Conservation (phyloP, 495 filamentous ascomycete genomes). For the Staphylotrichum longicolle region DNA sequence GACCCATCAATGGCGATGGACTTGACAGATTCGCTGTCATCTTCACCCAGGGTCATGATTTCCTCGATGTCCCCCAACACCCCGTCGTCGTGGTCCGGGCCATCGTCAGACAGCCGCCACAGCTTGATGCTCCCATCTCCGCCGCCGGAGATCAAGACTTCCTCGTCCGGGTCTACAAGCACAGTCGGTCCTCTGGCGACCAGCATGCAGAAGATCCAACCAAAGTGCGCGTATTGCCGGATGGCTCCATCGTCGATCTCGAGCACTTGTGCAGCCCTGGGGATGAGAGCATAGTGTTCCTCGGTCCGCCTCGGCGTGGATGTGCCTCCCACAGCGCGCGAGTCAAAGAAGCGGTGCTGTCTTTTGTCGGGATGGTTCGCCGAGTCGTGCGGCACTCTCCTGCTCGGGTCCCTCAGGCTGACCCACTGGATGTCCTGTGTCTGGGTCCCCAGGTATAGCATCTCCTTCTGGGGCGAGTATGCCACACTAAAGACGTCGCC, state of each 20-base stretch:
- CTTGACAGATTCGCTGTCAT: constrained; percentile 75
- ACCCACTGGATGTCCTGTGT: constrained; percentile 86
- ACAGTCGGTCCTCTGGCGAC: constrained; percentile 63
- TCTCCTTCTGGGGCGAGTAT: constrained; percentile 74
- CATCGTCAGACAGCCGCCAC: constrained; percentile 63
- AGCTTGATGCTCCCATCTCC: constrained; percentile 92
- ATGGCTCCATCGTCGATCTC: constrained; percentile 83
- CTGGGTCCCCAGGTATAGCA: constrained; percentile 87
- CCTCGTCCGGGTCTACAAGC: constrained; percentile 63
- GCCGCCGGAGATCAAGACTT: constrained; percentile 83
- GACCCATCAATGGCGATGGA: constrained; percentile 81
- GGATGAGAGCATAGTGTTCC: constrained; percentile 47
- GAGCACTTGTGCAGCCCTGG: constrained; percentile 58
- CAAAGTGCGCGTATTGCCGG: constrained; percentile 85
- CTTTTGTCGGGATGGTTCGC: constrained; percentile 71
- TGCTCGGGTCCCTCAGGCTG: constrained; percentile 46
- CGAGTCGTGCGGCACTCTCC: constrained; percentile 58
- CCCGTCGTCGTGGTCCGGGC: constrained; percentile 33
- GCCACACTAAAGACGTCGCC: constrained; percentile 93
- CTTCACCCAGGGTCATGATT: constrained; percentile 68
- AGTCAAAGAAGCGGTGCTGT: constrained; percentile 95
- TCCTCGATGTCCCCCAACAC: constrained; percentile 54
- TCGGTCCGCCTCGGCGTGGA: constrained; percentile 64
- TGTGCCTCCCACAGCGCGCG: constrained; percentile 75
- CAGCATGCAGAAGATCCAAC: constrained; percentile 94